These are phyloP conservation scores for Arthromyces matolae DNA, from an alignment of 768 basidiomycete genomes.

Conservation along the genomic window DNA sequence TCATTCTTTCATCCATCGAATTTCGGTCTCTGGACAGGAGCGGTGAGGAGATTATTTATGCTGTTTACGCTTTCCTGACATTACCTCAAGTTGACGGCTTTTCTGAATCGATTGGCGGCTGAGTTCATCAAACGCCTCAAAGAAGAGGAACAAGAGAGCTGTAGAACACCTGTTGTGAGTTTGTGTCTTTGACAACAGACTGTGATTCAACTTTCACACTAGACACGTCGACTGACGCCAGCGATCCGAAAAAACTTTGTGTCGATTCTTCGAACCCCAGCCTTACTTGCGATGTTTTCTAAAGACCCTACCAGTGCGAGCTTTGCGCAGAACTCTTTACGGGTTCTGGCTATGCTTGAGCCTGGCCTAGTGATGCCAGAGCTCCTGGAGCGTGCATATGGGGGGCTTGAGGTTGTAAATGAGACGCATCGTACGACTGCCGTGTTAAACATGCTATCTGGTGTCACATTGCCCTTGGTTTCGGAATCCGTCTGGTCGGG, in stretches of 20 bases:
- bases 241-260: constrained; percentile 83
- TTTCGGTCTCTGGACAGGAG: constrained; percentile 76
- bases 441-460: constrained; percentile 79
- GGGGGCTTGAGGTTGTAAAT: constrained; percentile 88
- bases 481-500: constrained; percentile 77
- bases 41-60: constrained; percentile 34
- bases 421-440: constrained; percentile 95
- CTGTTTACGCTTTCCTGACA: constrained; percentile 8
- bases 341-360: constrained; percentile 74
- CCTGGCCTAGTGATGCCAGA: constrained; percentile 87
- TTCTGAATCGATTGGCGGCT: constrained; percentile 65
- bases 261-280: constrained; percentile 75
- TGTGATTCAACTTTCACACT: neutral
- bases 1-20: constrained; percentile 96
- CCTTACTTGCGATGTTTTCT: constrained; percentile 87
- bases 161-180: constrained; percentile 74
- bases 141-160: constrained; percentile 72
- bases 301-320: constrained; percentile 79
- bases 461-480: constrained; percentile 70
- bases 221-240: constrained; percentile 77
- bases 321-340: constrained; percentile 78
- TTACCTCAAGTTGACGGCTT: constrained; percentile 50
- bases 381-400: constrained; percentile 85
- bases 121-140: constrained; percentile 80
- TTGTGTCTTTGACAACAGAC: neutral